Evolutionary conservation across 352 stramenopile genomes (phyloP).

Genomic region (Phytophthora vignae): DNA sequence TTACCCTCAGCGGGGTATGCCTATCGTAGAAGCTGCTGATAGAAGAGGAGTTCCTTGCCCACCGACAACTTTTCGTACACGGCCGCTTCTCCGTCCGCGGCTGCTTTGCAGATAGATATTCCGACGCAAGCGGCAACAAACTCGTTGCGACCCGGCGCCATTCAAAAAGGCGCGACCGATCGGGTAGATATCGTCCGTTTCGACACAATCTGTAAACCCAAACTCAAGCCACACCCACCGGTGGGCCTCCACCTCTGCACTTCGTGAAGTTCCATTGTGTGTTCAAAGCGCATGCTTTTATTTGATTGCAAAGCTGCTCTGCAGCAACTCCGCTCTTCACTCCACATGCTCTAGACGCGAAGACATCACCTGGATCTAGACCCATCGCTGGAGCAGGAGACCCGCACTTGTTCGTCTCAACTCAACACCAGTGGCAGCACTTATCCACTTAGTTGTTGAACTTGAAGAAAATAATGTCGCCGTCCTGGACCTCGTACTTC

Average conservation of each 20-base stretch:
- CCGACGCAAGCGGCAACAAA: constrained; percentile 4
- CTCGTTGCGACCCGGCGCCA: constrained; percentile 3
- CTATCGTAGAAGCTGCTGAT: constrained; percentile 2
- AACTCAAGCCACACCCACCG: constrained; percentile 12
- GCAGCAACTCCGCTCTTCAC: constrained; percentile 30
- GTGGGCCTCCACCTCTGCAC: not conserved
- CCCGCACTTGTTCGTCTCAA: constrained; percentile 19
- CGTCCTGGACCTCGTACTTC: constrained; percentile 91
- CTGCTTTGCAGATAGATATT: constrained; percentile 1
- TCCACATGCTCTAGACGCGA: constrained; percentile 32
- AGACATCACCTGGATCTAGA: constrained; percentile 87
- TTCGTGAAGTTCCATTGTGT: constrained; percentile 19
- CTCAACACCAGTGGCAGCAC: constrained; percentile 28
- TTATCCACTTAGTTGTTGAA: constrained; percentile 89
- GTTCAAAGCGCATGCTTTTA: constrained; percentile 45
- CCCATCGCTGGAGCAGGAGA: constrained; percentile 39
- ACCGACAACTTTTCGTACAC: not conserved
- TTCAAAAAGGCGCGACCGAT: constrained; percentile 44
- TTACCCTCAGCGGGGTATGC: constrained; percentile 11
- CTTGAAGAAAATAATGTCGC: constrained; percentile 94
- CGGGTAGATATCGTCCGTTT: constrained; percentile 39
- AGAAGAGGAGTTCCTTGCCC: constrained; percentile 2
- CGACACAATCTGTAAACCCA: constrained; percentile 3
- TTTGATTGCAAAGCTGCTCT: constrained; percentile 32
- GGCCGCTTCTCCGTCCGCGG: not conserved